Evolutionary conservation across 805 yeast genomes (phyloP).

Genomic region (Martiniozyma abietophila): DNA sequence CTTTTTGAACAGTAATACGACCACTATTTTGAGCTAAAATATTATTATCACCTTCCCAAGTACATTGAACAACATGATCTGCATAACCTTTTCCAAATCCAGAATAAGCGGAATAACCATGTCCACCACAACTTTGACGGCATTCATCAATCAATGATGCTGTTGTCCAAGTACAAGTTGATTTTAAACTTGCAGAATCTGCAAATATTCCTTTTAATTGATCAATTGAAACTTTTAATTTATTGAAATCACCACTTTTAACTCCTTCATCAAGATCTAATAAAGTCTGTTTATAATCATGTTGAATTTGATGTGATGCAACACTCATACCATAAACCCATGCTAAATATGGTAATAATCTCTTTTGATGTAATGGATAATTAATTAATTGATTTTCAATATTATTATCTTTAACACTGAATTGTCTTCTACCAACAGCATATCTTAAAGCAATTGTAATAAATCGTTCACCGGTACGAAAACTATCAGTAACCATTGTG

Average conservation of each 20-base stretch:
- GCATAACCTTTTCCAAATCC: conserved; percentile 83
- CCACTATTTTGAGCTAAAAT: conserved; percentile 80
- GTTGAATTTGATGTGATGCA: conserved; percentile 54
- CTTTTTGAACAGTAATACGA: conserved; percentile 55
- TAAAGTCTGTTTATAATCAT: conserved; percentile 41
- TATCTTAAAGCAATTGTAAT: conserved; percentile 80
- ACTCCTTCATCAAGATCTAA: conserved; percentile 46
- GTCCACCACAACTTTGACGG: conserved; percentile 94
- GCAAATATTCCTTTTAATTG: conserved; percentile 72
- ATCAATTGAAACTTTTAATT: conserved; percentile 38
- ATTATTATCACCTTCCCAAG: conserved; percentile 97
- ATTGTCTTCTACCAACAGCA: conserved; percentile 85
- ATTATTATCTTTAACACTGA: conserved; percentile 39
- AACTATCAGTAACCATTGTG: conserved; percentile 80
- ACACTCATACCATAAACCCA: conserved; percentile 68
- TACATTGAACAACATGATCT: conserved; percentile 97
- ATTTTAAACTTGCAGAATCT: conserved; percentile 80
- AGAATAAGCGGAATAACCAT: conserved; percentile 88
- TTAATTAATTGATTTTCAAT: conserved; percentile 67
- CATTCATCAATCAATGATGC: conserved; percentile 77
- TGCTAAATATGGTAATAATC: conserved; percentile 79
- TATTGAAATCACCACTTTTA: conserved; percentile 36
- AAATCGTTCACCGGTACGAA: conserved; percentile 69
- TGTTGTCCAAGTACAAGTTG: conserved; percentile 82
- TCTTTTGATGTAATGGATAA: conserved; percentile 82